Evolutionary conservation across 2,329 filamentous ascomycete genomes (phyloP).

Genomic region (Furcasterigmium furcatum): DNA sequence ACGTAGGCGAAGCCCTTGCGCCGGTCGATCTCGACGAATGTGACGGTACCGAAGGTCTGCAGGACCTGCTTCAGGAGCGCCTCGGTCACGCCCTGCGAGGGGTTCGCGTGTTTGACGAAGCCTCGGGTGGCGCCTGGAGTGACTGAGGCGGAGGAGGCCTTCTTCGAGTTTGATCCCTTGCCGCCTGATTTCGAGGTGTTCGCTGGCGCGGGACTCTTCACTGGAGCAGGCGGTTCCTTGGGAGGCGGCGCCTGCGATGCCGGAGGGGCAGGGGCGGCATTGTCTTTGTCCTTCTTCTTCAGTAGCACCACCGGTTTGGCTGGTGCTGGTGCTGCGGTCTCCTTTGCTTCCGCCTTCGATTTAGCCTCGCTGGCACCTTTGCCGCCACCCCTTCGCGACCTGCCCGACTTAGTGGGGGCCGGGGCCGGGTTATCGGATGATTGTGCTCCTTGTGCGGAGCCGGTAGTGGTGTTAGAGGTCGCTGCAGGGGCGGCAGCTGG

Average conservation of each 20-base stretch:
- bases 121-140: slow-evolving; percentile 57
- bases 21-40: slow-evolving; percentile 86
- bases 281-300: slow-evolving; percentile 31
- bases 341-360: slow-evolving; percentile 31
- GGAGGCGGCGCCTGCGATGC: slow-evolving; percentile 3
- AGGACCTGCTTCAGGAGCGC: slow-evolving; percentile 72
- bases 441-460: slow-evolving; percentile 1
- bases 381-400: slow-evolving; percentile 22
- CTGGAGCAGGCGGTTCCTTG: background rate
- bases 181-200: slow-evolving; percentile 7
- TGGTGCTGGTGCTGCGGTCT: slow-evolving; percentile 16
- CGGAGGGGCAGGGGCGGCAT: slow-evolving; percentile 3
- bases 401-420: slow-evolving; percentile 10
- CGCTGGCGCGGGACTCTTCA: slow-evolving; percentile 1
- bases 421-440: slow-evolving; percentile 2
- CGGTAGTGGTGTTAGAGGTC: slow-evolving; percentile 4
- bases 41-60: slow-evolving; percentile 68
- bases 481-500: slow-evolving; percentile 11
- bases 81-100: slow-evolving; percentile 90
- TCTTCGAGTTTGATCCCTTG: slow-evolving; percentile 18
- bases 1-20: slow-evolving; percentile 94
- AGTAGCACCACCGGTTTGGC: slow-evolving; percentile 31
- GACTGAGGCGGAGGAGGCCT: slow-evolving; percentile 20
- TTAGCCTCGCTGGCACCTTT: slow-evolving; percentile 28
- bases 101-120: slow-evolving; percentile 80